A percentile compares a stretch with the other conserved stretches of the same genome.
Evolutionary conservation across 805 yeast species (phyloP).

Genomic region (Yarrowia sp.): DNA sequence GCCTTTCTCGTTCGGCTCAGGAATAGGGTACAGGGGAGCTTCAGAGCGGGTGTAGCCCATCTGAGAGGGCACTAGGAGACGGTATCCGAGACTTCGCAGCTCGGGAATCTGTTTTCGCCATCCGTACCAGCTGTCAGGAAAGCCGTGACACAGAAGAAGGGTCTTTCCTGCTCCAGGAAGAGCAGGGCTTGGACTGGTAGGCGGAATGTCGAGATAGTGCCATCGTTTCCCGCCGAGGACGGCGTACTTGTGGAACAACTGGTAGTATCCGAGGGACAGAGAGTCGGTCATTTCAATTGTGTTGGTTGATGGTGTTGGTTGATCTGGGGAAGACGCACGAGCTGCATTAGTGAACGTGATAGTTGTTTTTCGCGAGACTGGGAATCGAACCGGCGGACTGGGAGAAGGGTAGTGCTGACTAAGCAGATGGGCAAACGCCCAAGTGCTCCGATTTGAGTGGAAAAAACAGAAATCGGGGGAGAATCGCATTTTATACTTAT

Average conservation of each 20-base stretch:
- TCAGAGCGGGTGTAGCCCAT: slow-evolving; percentile 25
- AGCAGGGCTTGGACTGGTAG: neutral
- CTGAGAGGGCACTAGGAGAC: slow-evolving; percentile 8
- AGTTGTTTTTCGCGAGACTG: too few species aligned
- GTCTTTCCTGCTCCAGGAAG: neutral
- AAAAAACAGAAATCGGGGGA: neutral
- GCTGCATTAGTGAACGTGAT: slow-evolving; percentile 16
- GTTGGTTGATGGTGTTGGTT: neutral
- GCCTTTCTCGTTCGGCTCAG: slow-evolving; percentile 19
- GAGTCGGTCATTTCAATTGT: neutral
- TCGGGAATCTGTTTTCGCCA: slow-evolving; percentile 23
- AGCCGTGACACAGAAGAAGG: slow-evolving; percentile 22
- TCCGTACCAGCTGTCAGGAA: slow-evolving; percentile 25
- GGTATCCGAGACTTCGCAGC: slow-evolving; percentile 4
- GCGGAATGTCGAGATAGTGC: slow-evolving; percentile 26
- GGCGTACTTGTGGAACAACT: slow-evolving; percentile 15
- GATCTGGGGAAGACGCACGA: neutral
- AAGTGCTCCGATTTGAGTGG: too few species aligned
- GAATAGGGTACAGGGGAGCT: slow-evolving; percentile 17
- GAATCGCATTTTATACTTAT: too few species aligned
- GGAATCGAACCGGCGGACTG: too few species aligned
- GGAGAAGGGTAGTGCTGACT: too few species aligned
- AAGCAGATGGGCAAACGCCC: too few species aligned
- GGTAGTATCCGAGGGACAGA: slow-evolving; percentile 12
- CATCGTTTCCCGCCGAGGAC: slow-evolving; percentile 14